These are phyloP conservation scores for Solanum boliviense DNA, from an alignment of 257 asterid species.

Conservation along the genomic window DNA sequence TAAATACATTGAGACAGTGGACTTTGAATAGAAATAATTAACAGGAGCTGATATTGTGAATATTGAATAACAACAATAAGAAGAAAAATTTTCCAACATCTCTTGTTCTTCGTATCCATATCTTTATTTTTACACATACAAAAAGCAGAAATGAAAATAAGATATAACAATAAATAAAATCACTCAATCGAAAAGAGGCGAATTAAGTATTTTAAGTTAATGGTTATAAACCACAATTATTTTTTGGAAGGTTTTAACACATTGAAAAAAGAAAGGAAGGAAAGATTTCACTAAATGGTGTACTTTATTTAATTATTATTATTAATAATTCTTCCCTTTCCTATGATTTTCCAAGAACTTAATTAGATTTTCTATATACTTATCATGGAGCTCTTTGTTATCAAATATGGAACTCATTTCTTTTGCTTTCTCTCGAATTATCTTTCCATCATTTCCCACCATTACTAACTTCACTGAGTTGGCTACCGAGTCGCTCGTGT, in stretches of 20 bases:
- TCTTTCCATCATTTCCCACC: slow-evolving; percentile 7
- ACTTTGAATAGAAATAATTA: too few relatives aligned
- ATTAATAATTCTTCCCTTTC: neutral
- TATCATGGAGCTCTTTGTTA: slow-evolving; percentile 9
- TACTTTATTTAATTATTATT: neutral
- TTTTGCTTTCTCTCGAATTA: slow-evolving; percentile 7
- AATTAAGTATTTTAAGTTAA: neutral
- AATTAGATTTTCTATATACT: slow-evolving; percentile 6
- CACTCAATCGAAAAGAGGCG: neutral
- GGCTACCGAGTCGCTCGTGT: slow-evolving; percentile 13
- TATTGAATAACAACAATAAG: neutral
- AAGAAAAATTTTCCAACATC: too few relatives aligned
- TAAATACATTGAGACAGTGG: too few relatives aligned
- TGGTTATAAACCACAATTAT: neutral
- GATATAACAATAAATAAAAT: neutral
- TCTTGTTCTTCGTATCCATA: neutral
- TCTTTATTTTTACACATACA: neutral
- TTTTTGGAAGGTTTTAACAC: neutral
- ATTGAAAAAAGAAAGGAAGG: too few relatives aligned
- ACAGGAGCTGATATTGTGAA: neutral
- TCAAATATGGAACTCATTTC: slow-evolving; percentile 9
- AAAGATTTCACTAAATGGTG: neutral
- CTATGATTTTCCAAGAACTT: slow-evolving; percentile 13
- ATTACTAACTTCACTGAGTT: slow-evolving; percentile 16
- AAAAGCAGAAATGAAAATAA: neutral